These are phyloP conservation scores for Paecilomyces fulvus DNA, from an alignment of 2,329 filamentous ascomycete genomes.

Conservation along the genomic window DNA sequence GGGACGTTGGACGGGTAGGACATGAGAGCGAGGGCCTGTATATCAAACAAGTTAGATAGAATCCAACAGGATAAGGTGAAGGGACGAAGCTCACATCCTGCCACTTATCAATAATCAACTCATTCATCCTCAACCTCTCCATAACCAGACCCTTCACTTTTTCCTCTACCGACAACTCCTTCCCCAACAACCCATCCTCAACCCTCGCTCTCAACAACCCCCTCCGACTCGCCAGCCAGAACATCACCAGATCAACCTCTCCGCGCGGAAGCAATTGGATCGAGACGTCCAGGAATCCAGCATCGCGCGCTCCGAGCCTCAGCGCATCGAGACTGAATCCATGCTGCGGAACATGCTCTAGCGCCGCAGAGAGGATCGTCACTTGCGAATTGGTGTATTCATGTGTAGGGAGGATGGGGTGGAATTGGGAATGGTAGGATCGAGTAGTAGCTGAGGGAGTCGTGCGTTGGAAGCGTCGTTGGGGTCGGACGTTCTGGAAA, in stretches of 20 bases:
- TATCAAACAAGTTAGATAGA: not conserved
- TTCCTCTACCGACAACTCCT: constrained; percentile 43
- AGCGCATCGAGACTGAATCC: constrained; percentile 74
- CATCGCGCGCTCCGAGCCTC: constrained; percentile 68
- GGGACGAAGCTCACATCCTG: constrained; percentile 62
- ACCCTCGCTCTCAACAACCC: constrained; percentile 28
- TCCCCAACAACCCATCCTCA: constrained; percentile 20
- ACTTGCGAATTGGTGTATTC: constrained; percentile 60
- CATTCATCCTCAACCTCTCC: constrained; percentile 69
- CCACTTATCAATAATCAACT: constrained; percentile 65
- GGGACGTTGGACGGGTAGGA: constrained; percentile 72
- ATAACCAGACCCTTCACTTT: constrained; percentile 66
- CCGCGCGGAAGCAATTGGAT: constrained; percentile 73
- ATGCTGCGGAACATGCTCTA: constrained; percentile 66
- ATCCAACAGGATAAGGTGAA: not conserved
- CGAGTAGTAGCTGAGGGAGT: constrained; percentile 13
- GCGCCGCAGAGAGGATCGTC: constrained; percentile 71
- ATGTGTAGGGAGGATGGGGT: constrained; percentile 45
- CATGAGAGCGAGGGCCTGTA: constrained; percentile 79
- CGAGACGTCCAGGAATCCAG: constrained; percentile 79
- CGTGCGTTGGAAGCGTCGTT: not conserved
- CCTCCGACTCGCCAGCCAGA: constrained; percentile 34
- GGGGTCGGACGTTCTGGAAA: not conserved
- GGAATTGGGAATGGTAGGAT: constrained; percentile 66
- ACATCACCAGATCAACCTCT: constrained; percentile 66